Conservation (phyloP, 148 eudicot genomes). For the Linanthus parryae region DNA sequence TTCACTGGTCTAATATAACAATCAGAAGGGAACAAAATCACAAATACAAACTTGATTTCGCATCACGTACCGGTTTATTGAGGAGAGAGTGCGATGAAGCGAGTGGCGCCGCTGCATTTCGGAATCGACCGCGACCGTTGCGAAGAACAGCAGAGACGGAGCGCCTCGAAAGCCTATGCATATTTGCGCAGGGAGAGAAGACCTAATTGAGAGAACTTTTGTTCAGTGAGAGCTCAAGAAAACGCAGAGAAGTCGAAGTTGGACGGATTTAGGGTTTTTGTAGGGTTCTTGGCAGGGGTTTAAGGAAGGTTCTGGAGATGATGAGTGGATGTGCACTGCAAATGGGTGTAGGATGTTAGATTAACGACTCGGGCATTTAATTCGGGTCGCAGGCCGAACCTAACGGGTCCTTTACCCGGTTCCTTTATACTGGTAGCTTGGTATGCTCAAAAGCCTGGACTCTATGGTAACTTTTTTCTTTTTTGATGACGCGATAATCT, state of each 20-base stretch:
- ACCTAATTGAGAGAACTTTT: background rate
- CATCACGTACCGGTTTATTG: slow-evolving; percentile 25
- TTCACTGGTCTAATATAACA: too few relatives aligned
- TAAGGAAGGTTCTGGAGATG: slow-evolving; percentile 43
- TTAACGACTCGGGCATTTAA: too few relatives aligned
- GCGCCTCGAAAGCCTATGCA: slow-evolving; percentile 62
- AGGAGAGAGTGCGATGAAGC: slow-evolving; percentile 16
- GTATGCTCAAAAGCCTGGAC: too few relatives aligned
- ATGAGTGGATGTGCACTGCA: background rate
- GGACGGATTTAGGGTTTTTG: slow-evolving; percentile 24
- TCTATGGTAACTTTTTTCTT: too few relatives aligned
- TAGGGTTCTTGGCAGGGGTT: slow-evolving; percentile 12
- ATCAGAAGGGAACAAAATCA: background rate
- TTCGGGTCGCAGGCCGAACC: too few relatives aligned
- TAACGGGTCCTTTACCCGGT: too few relatives aligned
- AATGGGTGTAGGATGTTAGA: background rate
- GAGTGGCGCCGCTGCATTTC: slow-evolving; percentile 33
- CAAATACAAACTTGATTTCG: background rate
- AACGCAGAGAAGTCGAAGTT: background rate
- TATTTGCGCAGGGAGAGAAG: slow-evolving; percentile 3
- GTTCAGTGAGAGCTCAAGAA: background rate
- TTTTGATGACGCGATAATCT: too few relatives aligned
- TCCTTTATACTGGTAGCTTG: too few relatives aligned
- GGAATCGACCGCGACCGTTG: slow-evolving; percentile 32
- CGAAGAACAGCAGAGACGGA: slow-evolving; percentile 51